Conservation (phyloP, 306 rosid species). For the Inga laurina region DNA sequence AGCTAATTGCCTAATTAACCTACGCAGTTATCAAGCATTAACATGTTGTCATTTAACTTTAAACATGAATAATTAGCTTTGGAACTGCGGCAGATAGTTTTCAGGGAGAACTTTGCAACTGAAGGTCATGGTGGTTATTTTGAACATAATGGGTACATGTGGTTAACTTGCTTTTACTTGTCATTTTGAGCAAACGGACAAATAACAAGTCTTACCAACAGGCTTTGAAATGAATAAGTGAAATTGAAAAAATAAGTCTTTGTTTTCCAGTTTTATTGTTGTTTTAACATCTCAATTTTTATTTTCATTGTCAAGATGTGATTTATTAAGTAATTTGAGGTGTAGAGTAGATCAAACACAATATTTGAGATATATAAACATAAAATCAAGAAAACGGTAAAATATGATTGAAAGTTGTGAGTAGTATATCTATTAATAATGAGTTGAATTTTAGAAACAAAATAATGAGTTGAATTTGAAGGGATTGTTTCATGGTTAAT, state of each 20-base stretch:
- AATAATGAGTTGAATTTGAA: no score
- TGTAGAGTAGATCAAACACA: no score
- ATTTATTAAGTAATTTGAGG: no score
- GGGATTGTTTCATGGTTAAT: no score
- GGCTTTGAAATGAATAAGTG: background rate
- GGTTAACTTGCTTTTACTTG: conserved; percentile 4
- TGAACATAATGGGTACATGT: conserved; percentile 81
- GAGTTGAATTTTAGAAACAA: no score
- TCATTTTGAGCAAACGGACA: conserved; percentile 32
- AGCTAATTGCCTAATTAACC: conserved; percentile 5
- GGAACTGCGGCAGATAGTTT: conserved; percentile 64
- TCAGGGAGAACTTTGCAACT: conserved; percentile 93
- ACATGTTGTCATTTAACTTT: no score
- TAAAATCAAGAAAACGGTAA: no score
- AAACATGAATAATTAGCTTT: background rate
- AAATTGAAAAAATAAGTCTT: background rate
- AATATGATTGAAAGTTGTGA: no score
- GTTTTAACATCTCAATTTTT: background rate
- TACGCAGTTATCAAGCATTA: no score
- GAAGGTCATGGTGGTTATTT: conserved; percentile 96
- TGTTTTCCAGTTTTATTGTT: conserved; percentile 15
- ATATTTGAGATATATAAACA: no score
- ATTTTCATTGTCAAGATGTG: no score
- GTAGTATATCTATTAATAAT: no score
- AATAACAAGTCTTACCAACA: conserved; percentile 9